Conservation (phyloP, 2,329 filamentous ascomycete genomes). For the Arthrobotrys entomopaga region DNA sequence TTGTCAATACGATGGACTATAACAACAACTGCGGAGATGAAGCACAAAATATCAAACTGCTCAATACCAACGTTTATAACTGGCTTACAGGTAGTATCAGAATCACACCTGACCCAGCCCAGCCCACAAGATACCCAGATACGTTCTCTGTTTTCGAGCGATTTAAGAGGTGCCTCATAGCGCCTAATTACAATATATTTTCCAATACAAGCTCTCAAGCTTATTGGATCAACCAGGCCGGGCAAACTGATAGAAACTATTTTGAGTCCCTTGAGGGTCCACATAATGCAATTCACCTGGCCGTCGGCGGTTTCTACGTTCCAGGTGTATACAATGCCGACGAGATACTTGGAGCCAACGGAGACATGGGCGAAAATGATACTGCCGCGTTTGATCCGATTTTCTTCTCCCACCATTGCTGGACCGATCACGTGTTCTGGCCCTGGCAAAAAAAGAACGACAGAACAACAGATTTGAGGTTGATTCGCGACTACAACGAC, state of each 20-base stretch:
- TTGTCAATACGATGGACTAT: slow-evolving; percentile 25
- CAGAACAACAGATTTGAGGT: not conserved
- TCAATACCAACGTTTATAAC: slow-evolving; percentile 16
- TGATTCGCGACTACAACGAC: slow-evolving; percentile 4
- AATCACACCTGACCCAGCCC: slow-evolving; percentile 24
- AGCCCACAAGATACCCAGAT: slow-evolving; percentile 20
- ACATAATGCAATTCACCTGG: slow-evolving; percentile 59
- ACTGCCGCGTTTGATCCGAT: slow-evolving; percentile 61
- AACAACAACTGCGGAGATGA: slow-evolving; percentile 33
- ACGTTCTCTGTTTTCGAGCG: slow-evolving; percentile 34
- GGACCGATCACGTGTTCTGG: slow-evolving; percentile 60
- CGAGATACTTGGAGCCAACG: slow-evolving; percentile 58
- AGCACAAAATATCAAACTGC: not conserved
- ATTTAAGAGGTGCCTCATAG: slow-evolving; percentile 58
- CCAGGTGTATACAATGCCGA: slow-evolving; percentile 30
- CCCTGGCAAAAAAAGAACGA: slow-evolving; percentile 59
- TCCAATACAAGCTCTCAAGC: slow-evolving; percentile 59
- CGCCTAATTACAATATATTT: slow-evolving; percentile 61
- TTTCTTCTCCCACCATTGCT: slow-evolving; percentile 61
- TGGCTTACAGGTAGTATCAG: slow-evolving; percentile 28
- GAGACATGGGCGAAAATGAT: slow-evolving; percentile 62
- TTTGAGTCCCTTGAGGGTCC: slow-evolving; percentile 58
- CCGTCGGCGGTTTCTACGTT: slow-evolving; percentile 58
- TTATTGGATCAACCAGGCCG: slow-evolving; percentile 56
- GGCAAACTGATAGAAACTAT: slow-evolving; percentile 5